Percentiles rank a stretch among this genome's conserved stretches.
These are phyloP conservation scores for Colletotrichum musicola DNA, from an alignment of 2,329 filamentous ascomycete genomes.

Conservation along the genomic window DNA sequence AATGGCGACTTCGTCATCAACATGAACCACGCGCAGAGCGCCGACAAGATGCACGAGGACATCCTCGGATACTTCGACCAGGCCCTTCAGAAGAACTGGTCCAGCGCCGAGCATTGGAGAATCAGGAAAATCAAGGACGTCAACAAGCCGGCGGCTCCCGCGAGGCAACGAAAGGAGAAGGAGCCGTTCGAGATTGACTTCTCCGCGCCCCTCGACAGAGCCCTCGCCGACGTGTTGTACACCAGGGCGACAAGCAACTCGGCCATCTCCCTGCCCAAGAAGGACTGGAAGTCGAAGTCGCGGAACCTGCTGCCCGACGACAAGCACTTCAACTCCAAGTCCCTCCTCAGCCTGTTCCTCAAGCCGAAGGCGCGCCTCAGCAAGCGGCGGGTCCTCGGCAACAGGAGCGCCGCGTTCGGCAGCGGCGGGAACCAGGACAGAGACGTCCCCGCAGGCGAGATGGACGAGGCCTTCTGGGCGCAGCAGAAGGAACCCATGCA, in stretches of 20 bases:
- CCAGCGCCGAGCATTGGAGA: slow-evolving; percentile 97
- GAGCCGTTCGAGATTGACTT: slow-evolving; percentile 98
- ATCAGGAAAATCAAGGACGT: slow-evolving; percentile 91
- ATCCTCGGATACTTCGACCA: slow-evolving; percentile 99
- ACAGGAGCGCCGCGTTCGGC: slow-evolving; percentile 55
- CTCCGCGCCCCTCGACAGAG: slow-evolving; percentile 76
- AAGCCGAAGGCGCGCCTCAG: slow-evolving; percentile 92
- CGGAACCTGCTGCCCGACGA: slow-evolving; percentile 95
- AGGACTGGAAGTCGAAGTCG: slow-evolving; percentile 95
- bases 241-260: slow-evolving; percentile 84
- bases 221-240: slow-evolving; percentile 81
- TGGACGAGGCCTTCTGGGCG: slow-evolving; percentile 98
- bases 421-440: slow-evolving; percentile 58
- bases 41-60: slow-evolving; percentile 84
- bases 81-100: slow-evolving; percentile 96
- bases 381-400: slow-evolving; percentile 69
- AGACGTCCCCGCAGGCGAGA: slow-evolving; percentile 76
- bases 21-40: slow-evolving; percentile 72
- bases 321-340: slow-evolving; percentile 96
- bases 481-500: slow-evolving; percentile 69
- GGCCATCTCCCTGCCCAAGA: slow-evolving; percentile 87
- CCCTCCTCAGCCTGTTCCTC: slow-evolving; percentile 89
- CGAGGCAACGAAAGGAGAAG: slow-evolving; percentile 88
- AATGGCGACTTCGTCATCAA: slow-evolving; percentile 83
- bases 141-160: slow-evolving; percentile 72